These are phyloP conservation scores for Arabidopsis suecica DNA, from an alignment of 345 rosid genomes.

Conservation along the genomic window DNA sequence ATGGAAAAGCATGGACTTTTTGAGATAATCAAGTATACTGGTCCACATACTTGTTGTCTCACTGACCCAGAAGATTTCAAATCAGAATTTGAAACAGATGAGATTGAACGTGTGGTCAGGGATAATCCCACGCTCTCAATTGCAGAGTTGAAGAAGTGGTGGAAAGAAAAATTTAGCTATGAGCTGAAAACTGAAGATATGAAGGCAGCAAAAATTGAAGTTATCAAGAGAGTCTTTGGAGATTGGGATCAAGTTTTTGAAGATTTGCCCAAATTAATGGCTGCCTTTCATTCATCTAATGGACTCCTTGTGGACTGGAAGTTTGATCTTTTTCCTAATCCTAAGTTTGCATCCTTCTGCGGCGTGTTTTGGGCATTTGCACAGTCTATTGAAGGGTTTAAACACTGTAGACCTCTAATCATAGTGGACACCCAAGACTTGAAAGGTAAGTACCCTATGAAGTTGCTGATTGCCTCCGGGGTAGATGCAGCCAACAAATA, in stretches of 20 bases:
- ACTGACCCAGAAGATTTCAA: background rate
- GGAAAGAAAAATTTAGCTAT: background rate
- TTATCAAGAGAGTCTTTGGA: background rate
- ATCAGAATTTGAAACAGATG: background rate
- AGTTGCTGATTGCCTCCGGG: conserved; percentile 9
- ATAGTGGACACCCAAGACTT: background rate
- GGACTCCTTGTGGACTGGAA: conserved; percentile 1
- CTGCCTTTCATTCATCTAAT: background rate
- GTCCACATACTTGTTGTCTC: background rate
- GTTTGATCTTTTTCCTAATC: conserved; percentile 2
- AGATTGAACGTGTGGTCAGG: conserved; percentile 19
- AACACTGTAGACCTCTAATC: background rate
- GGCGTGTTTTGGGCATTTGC: conserved; percentile 6
- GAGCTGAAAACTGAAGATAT: background rate
- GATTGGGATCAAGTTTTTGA: conserved; percentile 11
- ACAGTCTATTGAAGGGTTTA: conserved; percentile 8
- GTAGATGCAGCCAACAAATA: rapidly evolving
- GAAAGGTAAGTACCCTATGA: background rate
- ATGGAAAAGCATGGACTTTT: background rate
- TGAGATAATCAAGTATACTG: conserved; percentile 1
- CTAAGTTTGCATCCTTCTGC: conserved; percentile 8
- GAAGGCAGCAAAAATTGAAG: background rate
- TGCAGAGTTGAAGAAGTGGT: background rate
- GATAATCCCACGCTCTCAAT: background rate
- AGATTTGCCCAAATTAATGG: background rate